Conservation (phyloP, 495 filamentous ascomycete genomes). For the Penicillium antarcticum region DNA sequence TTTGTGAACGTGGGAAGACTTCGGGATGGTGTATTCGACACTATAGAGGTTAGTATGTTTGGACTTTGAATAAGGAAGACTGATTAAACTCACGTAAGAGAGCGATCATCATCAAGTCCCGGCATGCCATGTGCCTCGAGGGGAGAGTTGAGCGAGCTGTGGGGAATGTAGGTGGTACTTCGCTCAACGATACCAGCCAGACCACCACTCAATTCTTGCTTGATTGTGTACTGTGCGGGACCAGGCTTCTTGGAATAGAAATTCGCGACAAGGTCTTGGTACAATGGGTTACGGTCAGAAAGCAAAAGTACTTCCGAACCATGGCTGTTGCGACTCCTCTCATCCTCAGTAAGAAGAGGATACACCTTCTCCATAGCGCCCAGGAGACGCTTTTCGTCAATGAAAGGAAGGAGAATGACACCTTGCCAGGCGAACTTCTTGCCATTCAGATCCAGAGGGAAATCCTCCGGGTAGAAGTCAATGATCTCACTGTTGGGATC, state of each 20-base stretch:
- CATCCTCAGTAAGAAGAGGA: conserved; percentile 73
- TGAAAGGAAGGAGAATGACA: conserved; percentile 89
- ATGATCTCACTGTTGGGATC: conserved; percentile 83
- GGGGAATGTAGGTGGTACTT: conserved; percentile 75
- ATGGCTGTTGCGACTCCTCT: conserved; percentile 71
- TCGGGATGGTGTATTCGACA: conserved; percentile 80
- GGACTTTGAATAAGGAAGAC: neutral
- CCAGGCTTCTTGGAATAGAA: conserved; percentile 91
- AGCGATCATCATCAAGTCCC: conserved; percentile 75
- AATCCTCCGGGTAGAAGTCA: conserved; percentile 96
- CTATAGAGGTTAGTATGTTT: conserved; percentile 48
- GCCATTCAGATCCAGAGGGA: conserved; percentile 88
- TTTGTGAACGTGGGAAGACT: conserved; percentile 70
- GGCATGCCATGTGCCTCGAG: conserved; percentile 65
- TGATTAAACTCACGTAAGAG: conserved; percentile 62
- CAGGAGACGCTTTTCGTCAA: conserved; percentile 85
- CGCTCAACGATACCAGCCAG: conserved; percentile 79
- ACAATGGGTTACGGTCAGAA: conserved; percentile 77
- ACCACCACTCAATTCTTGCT: conserved; percentile 70
- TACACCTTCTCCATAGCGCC: conserved; percentile 81
- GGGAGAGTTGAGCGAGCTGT: conserved; percentile 62
- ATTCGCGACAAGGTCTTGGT: conserved; percentile 71
- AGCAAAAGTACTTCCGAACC: conserved; percentile 80
- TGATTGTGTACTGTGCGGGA: conserved; percentile 59
- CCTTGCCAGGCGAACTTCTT: conserved; percentile 99